Percentiles rank a stretch among this genome's conserved stretches.
phyloP scores from a whole-genome alignment of 169 alveolate species.

The Ichthyophthirius multifiliis region DNA sequence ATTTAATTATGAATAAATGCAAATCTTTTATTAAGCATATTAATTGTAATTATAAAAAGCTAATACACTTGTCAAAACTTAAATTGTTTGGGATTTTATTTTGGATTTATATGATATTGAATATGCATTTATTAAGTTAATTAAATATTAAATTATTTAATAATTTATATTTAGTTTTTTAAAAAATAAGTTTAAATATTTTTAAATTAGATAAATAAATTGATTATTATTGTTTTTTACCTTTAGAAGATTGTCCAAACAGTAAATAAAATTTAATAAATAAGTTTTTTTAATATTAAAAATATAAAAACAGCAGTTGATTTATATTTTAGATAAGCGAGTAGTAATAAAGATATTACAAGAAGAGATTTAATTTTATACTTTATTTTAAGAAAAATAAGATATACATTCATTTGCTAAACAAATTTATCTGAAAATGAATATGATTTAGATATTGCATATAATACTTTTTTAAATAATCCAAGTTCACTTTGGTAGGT shows the following conservation, averaged over 20 bases:
- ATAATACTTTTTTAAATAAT: background rate
- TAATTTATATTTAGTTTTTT: too few relatives aligned
- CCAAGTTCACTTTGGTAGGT: background rate
- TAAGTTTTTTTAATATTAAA: too few relatives aligned
- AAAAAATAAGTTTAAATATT: background rate
- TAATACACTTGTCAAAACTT: background rate
- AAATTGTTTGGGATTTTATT: constrained; percentile 16
- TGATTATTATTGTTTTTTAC: background rate
- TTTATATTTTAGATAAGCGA: background rate
- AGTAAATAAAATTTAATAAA: background rate
- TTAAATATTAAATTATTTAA: too few relatives aligned
- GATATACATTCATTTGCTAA: background rate
- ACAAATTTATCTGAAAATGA: background rate
- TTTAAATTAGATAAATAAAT: background rate
- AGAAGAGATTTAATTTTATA: constrained; percentile 6
- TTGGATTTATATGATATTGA: constrained; percentile 5
- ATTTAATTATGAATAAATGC: background rate
- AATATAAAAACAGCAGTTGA: background rate
- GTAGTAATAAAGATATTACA: constrained; percentile 6
- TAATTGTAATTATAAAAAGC: background rate
- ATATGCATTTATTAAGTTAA: background rate
- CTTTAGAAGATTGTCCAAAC: background rate
- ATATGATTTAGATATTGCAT: background rate
- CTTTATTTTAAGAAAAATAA: background rate
- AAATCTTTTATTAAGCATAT: constrained; percentile 4